phyloP scores from a whole-genome alignment of 768 basidiomycete species.

The Serpula lacrymans region DNA sequence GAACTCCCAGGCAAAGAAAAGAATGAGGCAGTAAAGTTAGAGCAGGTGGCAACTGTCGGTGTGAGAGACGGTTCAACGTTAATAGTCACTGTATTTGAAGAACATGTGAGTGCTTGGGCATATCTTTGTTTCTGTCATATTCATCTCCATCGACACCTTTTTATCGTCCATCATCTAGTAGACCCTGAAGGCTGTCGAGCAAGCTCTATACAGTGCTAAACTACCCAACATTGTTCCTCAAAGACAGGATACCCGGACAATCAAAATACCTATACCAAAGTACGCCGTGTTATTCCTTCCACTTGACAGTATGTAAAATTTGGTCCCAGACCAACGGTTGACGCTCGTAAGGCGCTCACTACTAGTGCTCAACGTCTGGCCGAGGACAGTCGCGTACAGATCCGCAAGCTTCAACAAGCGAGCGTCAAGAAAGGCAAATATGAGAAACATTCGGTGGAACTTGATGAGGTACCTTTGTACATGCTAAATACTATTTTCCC shows the following conservation, averaged over 20 bases:
- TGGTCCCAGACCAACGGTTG: conserved; percentile 65
- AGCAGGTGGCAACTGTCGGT: conserved; percentile 78
- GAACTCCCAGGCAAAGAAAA: conserved; percentile 37
- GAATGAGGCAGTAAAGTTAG: conserved; percentile 43
- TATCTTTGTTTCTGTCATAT: background rate
- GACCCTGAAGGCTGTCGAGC: conserved; percentile 74
- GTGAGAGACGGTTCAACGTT: conserved; percentile 74
- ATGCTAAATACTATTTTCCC: background rate
- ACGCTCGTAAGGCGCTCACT: conserved; percentile 57
- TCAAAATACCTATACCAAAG: conserved; percentile 82
- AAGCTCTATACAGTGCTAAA: conserved; percentile 72
- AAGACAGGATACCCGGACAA: conserved; percentile 62
- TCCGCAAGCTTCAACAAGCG: conserved; percentile 66
- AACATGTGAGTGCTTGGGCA: conserved; percentile 49
- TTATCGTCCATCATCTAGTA: conserved; percentile 38
- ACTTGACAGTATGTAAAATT: background rate
- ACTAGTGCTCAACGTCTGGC: conserved; percentile 57
- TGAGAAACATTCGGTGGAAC: conserved; percentile 62
- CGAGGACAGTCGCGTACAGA: conserved; percentile 72
- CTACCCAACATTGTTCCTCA: conserved; percentile 73
- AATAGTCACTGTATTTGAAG: conserved; percentile 74
- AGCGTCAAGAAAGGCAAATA: conserved; percentile 69
- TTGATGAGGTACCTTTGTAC: conserved; percentile 56
- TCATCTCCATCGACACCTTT: conserved; percentile 3
- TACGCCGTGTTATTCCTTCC: conserved; percentile 24